phyloP scores from a whole-genome alignment of 2,329 filamentous ascomycete genomes.

The Dactylellina sp. region DNA sequence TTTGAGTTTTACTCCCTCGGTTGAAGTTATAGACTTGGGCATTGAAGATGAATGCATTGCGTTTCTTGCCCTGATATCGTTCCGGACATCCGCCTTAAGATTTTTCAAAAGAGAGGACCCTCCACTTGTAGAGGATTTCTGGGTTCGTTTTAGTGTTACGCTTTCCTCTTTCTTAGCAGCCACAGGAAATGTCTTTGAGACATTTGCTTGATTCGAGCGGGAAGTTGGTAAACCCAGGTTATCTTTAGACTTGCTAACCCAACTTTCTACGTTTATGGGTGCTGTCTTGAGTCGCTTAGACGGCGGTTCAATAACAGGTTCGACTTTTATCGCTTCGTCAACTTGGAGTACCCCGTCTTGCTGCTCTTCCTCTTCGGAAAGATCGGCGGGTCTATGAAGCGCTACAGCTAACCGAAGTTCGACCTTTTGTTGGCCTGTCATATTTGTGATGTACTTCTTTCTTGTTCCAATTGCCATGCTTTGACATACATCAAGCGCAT shows the following conservation, averaged over 20 bases:
- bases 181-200: not conserved
- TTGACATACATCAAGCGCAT: constrained; percentile 73
- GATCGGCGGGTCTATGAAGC: constrained; percentile 68
- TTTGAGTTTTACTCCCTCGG: constrained; percentile 45
- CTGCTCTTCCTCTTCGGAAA: constrained; percentile 60
- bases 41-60: constrained; percentile 6
- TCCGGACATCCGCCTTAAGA: constrained; percentile 41
- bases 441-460: constrained; percentile 77
- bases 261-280: constrained; percentile 24
- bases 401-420: constrained; percentile 73
- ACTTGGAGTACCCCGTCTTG: not conserved
- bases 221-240: not conserved
- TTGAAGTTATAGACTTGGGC: constrained; percentile 43
- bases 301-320: constrained; percentile 61
- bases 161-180: constrained; percentile 24
- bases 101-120: constrained; percentile 39
- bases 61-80: constrained; percentile 43
- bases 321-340: constrained; percentile 67
- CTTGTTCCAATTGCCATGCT: constrained; percentile 66
- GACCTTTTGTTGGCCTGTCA: constrained; percentile 84
- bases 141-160: constrained; percentile 9
- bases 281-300: constrained; percentile 37
- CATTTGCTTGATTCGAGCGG: not conserved
- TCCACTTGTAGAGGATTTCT: constrained; percentile 1
- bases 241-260: constrained; percentile 40